Percentiles rank a stretch among this genome's conserved stretches.
phyloP scores from a whole-genome alignment of 1,284 basidiomycete genomes.

The Puccinia novopanici region DNA sequence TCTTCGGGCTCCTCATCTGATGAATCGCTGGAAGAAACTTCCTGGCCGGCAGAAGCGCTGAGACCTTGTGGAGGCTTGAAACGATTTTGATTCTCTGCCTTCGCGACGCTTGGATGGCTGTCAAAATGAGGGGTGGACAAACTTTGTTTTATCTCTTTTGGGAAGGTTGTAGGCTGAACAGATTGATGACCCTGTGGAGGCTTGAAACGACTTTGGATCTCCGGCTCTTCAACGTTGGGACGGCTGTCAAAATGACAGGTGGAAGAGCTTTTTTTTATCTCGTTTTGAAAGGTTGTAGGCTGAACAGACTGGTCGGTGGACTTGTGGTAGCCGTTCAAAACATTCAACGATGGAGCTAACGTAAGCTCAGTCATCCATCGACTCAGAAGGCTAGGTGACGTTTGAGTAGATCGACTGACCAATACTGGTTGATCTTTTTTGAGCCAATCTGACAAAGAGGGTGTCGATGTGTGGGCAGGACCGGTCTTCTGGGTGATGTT shows the following conservation, averaged over 20 bases:
- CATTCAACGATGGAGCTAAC: slow-evolving; percentile 12
- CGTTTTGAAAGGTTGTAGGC: neutral
- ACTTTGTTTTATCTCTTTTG: neutral
- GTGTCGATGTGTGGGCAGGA: neutral
- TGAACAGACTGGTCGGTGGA: neutral
- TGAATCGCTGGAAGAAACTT: slow-evolving; percentile 22
- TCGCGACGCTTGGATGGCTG: neutral
- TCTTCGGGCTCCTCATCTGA: slow-evolving; percentile 44
- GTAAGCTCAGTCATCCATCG: slow-evolving; percentile 28
- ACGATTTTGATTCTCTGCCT: neutral
- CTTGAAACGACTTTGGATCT: neutral
- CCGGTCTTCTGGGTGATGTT: slow-evolving; percentile 32
- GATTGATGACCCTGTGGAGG: slow-evolving; percentile 3
- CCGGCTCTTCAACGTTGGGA: neutral
- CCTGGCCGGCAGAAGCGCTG: neutral
- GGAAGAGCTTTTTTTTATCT: neutral
- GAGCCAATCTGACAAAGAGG: slow-evolving; percentile 37
- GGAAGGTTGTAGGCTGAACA: neutral
- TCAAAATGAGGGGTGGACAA: neutral
- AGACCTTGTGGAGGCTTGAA: neutral
- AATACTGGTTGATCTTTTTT: slow-evolving; percentile 40
- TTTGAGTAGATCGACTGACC: slow-evolving; percentile 50
- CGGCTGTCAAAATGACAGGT: neutral
- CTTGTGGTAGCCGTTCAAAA: neutral
- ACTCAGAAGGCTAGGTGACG: slow-evolving; percentile 42